Base-by-base conservation (phyloP, 495 filamentous ascomycete species). In the Penicillium roqueforti region DNA sequence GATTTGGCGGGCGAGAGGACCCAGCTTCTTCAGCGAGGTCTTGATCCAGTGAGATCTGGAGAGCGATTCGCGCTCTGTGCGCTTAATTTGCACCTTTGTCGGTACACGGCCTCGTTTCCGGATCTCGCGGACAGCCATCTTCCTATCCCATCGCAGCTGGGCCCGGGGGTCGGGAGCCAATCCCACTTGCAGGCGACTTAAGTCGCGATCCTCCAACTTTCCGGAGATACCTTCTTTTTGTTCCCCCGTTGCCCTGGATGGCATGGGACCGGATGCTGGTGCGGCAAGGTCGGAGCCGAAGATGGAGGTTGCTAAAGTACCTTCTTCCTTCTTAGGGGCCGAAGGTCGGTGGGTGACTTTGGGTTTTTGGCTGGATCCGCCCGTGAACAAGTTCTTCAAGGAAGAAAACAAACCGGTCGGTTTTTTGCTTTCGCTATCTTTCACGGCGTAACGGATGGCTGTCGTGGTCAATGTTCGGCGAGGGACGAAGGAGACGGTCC, bases 21-120 rank as follows among this genome's bases (percentile, higher is more conserved):
- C 84, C 45, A 98, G 79, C 77, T 97, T 97, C 83, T 97, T 97
- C 46, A 87, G 70, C 13, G 82, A 86, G 0, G 93, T 96, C 65
- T 89, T 84, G 55, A 96, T 72, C 57, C 76, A 77, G 19, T 83
- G 78, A 44, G 82, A 87, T 62, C 82, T 83, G 63, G 75, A 78
- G 2, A 80, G 60, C 39, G 80, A 74, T 64, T 86, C 74, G 54
- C 89, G 79, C 76, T 98, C 93, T 22, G 87, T 86, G 23, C 83
- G 80, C 66, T 82, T 76, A 45, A 96, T 79, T 39, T 78, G 68
- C 52, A 87, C 78, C 38, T 70, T 68, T 55, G 79, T 77, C 6
- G 83, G 81, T 42, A 96, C 62, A 9, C 84, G 77, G n/a, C 87
- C 87, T 28, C 86, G 76, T 11, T 80, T 76, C 8, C 77, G 79